A percentile compares a stretch with the other conserved stretches of the same genome.
Evolutionary conservation across 768 basidiomycete genomes (phyloP).

Genomic region (Boletus reticuloceps): DNA sequence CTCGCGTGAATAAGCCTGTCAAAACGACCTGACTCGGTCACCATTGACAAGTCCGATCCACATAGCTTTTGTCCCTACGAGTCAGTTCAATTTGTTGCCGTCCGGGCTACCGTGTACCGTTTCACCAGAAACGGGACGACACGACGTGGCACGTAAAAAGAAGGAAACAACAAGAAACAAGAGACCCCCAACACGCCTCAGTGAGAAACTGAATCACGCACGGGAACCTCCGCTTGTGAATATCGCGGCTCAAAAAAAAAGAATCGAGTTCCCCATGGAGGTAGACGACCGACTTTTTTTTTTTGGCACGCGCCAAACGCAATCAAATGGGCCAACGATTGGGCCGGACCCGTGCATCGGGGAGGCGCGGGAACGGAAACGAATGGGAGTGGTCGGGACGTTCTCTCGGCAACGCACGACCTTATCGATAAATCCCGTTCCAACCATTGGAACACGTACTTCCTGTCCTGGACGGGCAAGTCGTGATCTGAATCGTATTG

Average conservation of each 20-base stretch:
- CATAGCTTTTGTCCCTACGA: constrained; percentile 1
- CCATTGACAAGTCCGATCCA: not conserved
- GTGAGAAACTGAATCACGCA: constrained; percentile 1
- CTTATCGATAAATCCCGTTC: not conserved
- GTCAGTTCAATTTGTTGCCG: constrained; percentile 1
- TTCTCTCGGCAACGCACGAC: not conserved
- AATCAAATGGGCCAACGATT: constrained; percentile 1
- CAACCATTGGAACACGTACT: not conserved
- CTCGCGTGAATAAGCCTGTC: constrained; percentile 5
- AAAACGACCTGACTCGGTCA: constrained; percentile 3
- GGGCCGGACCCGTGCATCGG: constrained; percentile 6
- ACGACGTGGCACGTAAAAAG: constrained; percentile 8
- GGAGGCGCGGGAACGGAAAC: constrained; percentile 1
- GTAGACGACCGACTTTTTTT: not conserved
- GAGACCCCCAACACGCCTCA: not conserved
- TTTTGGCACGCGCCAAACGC: not conserved
- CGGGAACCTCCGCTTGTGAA: not conserved
- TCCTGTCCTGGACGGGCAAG: no score
- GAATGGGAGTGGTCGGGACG: not conserved
- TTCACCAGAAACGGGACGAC: constrained; percentile 10
- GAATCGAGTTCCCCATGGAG: constrained; percentile 9
- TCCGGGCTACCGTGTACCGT: not conserved
- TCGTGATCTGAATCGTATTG: not conserved
- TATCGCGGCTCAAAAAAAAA: not conserved
- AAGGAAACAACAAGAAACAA: not conserved